Evolutionary conservation across 192 early-diverging fungal genomes (phyloP).

Genomic region (Linnemannia exigua): DNA sequence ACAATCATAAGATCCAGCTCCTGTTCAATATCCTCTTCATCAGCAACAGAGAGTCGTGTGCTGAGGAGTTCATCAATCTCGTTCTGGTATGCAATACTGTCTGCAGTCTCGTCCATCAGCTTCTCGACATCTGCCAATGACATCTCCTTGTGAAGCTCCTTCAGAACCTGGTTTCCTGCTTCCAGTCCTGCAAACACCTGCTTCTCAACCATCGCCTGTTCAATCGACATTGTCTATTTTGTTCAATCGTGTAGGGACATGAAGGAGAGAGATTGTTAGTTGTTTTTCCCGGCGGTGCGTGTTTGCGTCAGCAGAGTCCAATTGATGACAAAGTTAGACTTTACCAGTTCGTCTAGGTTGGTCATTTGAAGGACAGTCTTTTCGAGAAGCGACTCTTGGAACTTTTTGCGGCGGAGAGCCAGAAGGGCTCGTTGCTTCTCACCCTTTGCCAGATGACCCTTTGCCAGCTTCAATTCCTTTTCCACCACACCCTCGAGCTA

Average conservation of each 20-base stretch:
- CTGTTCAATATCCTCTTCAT: conserved; percentile 87
- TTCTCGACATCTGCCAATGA: conserved; percentile 92
- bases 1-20: conserved; percentile 77
- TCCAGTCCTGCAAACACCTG: conserved; percentile 88
- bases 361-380: conserved; percentile 91
- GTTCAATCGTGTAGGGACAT: neutral
- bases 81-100: conserved; percentile 96
- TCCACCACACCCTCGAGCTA: conserved; percentile 86
- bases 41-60: conserved; percentile 81
- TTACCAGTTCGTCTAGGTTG: conserved; percentile 90
- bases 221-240: conserved; percentile 81
- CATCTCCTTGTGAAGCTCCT: conserved; percentile 87
- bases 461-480: conserved; percentile 86
- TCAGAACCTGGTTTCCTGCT: conserved; percentile 89
- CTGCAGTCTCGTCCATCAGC: conserved; percentile 96
- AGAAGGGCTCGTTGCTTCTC: conserved; percentile 89
- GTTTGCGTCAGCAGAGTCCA: too few species aligned
- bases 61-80: conserved; percentile 88
- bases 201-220: conserved; percentile 94
- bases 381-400: conserved; percentile 89
- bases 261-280: too few species aligned
- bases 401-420: conserved; percentile 96
- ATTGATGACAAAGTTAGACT: too few species aligned
- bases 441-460: conserved; percentile 76
- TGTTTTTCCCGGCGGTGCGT: neutral